Evolutionary conservation across 345 rosid genomes (phyloP), one percentile per base, ranked within the genome.

Genomic region (Euphorbia tirucalli): DNA sequence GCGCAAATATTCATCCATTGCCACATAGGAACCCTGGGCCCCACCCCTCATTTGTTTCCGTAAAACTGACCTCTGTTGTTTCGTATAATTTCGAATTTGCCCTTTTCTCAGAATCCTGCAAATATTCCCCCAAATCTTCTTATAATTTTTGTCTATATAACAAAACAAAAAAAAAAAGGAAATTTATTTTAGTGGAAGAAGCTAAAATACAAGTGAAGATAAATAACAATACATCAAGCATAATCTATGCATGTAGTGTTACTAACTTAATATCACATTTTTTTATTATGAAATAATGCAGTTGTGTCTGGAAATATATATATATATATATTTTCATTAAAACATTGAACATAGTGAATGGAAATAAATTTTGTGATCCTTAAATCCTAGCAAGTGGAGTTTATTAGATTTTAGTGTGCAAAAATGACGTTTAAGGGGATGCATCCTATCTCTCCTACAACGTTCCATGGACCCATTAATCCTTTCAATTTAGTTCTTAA

Each of bases 381-480:
- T 77, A 79, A 79, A 78, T 82, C 80, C 66, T 68, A 79, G 35
- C 80, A 79, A 71, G 84, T 79, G 74, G 83, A 80, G 82, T 39
- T 41, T 4, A 0, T 41, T 41, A 41, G 44, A 41, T 41, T 16
- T 14, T 13, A 49, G 9, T n/a, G 14, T 50, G 62, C 9, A 59
- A 55, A 3, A 8, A n/a, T 69, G 75, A 62, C 73, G 28, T 71
- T 62, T 39, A 68, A 77, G 80, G 74, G 78, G 77, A 76, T 74
- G 85, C 65, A 82, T 57, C 78, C 68, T 11, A 43, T 44, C 70
- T 77, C 73, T 11, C 3, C 11, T 57, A 55, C 41, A 82, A 74
- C 71, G 77, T 41, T 75, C 70, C 76, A 75, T 50, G 83, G 87
- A 71, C 81, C 84, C 85, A 58, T 74, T 39, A 9, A 60, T 31